Percentiles rank a stretch among this genome's conserved stretches.
Conservation (phyloP, 2,329 filamentous ascomycete species). For the Thelonectria rubi region DNA sequence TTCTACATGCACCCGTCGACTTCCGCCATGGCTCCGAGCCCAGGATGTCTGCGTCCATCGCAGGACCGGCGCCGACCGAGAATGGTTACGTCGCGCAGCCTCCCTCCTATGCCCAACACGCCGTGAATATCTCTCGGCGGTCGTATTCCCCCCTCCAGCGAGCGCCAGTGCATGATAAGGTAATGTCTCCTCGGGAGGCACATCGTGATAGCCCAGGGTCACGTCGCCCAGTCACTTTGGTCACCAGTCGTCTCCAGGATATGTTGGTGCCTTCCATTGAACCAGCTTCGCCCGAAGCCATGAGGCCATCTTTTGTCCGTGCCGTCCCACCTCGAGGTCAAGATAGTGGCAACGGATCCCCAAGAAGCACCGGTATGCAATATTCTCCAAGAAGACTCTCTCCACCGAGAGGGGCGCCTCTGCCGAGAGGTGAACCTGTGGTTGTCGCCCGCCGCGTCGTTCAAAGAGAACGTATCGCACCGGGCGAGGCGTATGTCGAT, state of each 20-base stretch:
- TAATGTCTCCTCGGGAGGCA: constrained; percentile 38
- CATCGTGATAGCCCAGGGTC: constrained; percentile 32
- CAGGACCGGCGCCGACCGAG: constrained; percentile 37
- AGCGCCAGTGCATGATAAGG: constrained; percentile 36
- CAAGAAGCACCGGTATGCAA: constrained; percentile 32
- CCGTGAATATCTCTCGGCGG: constrained; percentile 28
- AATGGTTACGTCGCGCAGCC: constrained; percentile 43
- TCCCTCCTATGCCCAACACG: constrained; percentile 30
- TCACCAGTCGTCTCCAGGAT: constrained; percentile 47
- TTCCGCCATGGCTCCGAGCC: constrained; percentile 33
- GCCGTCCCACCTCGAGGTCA: constrained; percentile 43
- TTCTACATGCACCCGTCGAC: constrained; percentile 24
- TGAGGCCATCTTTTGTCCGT: constrained; percentile 49
- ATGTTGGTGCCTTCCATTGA: constrained; percentile 59
- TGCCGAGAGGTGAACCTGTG: constrained; percentile 29
- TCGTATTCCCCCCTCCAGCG: constrained; percentile 34
- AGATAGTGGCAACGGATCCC: constrained; percentile 33
- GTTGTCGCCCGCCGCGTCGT: constrained; percentile 28
- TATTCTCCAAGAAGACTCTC: constrained; percentile 35
- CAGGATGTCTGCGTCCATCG: constrained; percentile 31
- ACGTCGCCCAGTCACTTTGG: constrained; percentile 32
- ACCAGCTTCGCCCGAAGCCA: constrained; percentile 49
- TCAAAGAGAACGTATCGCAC: constrained; percentile 25
- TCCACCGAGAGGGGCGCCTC: constrained; percentile 28
- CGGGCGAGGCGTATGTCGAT: constrained; percentile 25